phyloP scores from a whole-genome alignment of 768 basidiomycete species.

The Amanita rimosa region DNA sequence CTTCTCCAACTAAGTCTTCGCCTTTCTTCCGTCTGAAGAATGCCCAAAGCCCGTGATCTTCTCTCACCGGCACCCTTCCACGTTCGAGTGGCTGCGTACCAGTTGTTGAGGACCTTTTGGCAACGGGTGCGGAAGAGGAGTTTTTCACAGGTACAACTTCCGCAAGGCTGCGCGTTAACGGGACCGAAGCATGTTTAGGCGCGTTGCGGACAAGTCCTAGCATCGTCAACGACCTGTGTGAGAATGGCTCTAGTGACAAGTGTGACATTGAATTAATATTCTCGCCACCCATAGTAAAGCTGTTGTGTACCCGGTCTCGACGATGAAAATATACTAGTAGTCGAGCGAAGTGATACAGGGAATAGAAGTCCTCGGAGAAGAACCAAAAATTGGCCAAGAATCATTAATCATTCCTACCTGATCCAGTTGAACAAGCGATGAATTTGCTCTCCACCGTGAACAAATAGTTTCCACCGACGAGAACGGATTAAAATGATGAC shows the following conservation, averaged over 20 bases:
- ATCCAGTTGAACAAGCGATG: not conserved
- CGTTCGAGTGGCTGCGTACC: slow-evolving; percentile 7
- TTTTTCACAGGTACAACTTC: slow-evolving; percentile 5
- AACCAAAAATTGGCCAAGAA: too few relatives aligned
- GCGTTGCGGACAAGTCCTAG: slow-evolving; percentile 3
- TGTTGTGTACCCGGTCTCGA: too few relatives aligned
- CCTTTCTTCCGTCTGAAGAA: slow-evolving; percentile 59
- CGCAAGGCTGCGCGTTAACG: slow-evolving; percentile 6
- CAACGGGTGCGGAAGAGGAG: not conserved
- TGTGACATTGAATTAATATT: slow-evolving; percentile 3
- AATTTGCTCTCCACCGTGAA: not conserved
- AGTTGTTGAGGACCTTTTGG: slow-evolving; percentile 2
- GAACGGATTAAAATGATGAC: too few relatives aligned
- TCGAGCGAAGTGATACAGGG: too few relatives aligned
- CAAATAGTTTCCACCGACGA: not conserved
- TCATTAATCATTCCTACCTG: too few relatives aligned
- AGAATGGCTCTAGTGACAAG: not conserved
- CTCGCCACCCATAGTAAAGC: too few relatives aligned
- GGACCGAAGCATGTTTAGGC: slow-evolving; percentile 1
- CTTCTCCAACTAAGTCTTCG: slow-evolving; percentile 30
- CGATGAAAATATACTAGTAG: too few relatives aligned
- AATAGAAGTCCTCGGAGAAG: not conserved
- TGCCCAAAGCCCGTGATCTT: slow-evolving; percentile 65
- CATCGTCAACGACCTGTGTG: too few relatives aligned
- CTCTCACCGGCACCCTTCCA: slow-evolving; percentile 25